Evolutionary conservation across 805 yeast species (phyloP), one percentile per base, ranked within the genome.

Genomic region (Candida mattraensis): DNA sequence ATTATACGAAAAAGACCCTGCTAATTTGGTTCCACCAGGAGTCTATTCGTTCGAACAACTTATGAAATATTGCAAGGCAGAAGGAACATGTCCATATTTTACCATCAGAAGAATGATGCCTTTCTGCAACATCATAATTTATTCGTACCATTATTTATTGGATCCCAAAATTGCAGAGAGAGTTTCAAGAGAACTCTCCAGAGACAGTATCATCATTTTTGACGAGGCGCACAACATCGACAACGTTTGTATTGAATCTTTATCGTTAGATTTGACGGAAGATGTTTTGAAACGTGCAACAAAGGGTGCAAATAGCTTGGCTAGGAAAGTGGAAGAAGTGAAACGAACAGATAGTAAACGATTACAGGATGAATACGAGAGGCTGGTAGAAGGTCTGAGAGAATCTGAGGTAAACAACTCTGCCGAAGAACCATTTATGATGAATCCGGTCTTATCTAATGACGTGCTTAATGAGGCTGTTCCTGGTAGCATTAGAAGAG

Each of bases 201-300:
- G 88, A 48, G 98, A 93, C 54, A 76, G 94, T 36, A 93, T 93
- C 41, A 84, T 93, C 44, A 94, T 93, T 24, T 93, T 93, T 57
- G 99, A 93, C 65, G 99, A 93, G 66, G 99, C 99, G 30, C 99
- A 93, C 61, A 93, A 93, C 64, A 93, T 93, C 38, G 99, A 93
- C 70, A 93, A 93, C 69, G 99, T 93, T 39, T 93, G 99, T 67
- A 93, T 93, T 39, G 99, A 93, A 61, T 86, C 98, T 0, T 63
- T 93, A 26, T 87, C 96, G 5, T 72, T 93, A 31, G 98, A 93
- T 56, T 66, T 93, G 45, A 93, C 97, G 0, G 95, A 88, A 50
- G 97, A 91, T 48, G 78, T 87, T 7, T 63, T 93, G 42, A 82
- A 88, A 51, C 70, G 80, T 47, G 99, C 99, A 0, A 73, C 95